Evolutionary conservation across 495 filamentous ascomycete genomes (phyloP), one percentile per base, ranked within the genome.

Genomic region (Staphylotrichum longicolle): DNA sequence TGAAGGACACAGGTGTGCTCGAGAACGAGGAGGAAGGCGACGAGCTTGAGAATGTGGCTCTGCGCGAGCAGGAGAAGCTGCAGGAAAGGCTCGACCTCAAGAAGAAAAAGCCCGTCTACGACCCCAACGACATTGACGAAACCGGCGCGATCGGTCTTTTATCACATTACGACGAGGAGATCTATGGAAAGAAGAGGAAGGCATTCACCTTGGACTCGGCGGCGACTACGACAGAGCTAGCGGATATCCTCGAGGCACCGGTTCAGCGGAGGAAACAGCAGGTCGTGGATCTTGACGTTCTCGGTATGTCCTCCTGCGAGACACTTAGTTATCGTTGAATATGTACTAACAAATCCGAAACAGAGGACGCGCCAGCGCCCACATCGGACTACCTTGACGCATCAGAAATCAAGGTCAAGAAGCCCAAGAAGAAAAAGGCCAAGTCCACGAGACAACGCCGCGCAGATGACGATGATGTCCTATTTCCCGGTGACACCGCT

Each of bases 141-240:
- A 82, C 81, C 56, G 88, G 85, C 54, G 78, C 85, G 58, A 81
- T 78, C 52, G 77, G 77, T 4, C 82, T 98, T 34, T 77, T 98
- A 49, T 81, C 85, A 30, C 91, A 98, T 60, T 98, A 98, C 70
- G 94, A 98, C 65, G 93, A 96, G 68, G 93, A 95, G 68, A 96
- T 96, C 51, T 84, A 90, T 45, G 92, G 91, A 57, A 96, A 96
- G 77, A 94, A 93, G 75, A 82, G 84, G 53, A 97, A 96, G 75
- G 78, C 81, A 14, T 98, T 98, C 69, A 95, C 89, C 0, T 77
- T 98, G 37, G 91, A 91, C 71, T 87, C 85, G 2, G 78, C 84
- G 58, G 91, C 90, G 27, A 87, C 83, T 42, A 85, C 84, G 5
- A 72, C 77, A 9, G 89, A 93, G 65, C 46, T 86, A 52, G 77